These are phyloP conservation scores for Xylaria multiplex DNA, from an alignment of 2,329 filamentous ascomycete genomes.

Conservation along the genomic window DNA sequence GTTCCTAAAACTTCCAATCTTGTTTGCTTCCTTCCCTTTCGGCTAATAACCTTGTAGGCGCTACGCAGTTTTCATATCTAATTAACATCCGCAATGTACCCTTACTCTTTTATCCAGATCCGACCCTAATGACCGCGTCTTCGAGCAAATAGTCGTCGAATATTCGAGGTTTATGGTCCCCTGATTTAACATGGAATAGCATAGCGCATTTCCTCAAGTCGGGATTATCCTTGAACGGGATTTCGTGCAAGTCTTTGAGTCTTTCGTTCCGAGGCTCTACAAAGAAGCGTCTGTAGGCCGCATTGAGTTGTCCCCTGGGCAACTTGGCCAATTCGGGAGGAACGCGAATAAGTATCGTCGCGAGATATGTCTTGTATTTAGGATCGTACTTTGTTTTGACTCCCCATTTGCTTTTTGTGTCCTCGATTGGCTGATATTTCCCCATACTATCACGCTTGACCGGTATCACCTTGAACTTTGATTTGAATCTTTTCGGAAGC, in stretches of 20 bases:
- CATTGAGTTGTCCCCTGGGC: neutral
- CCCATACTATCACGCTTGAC: neutral
- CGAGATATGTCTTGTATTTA: conserved; percentile 7
- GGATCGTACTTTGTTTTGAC: conserved; percentile 20
- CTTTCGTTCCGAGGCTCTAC: neutral
- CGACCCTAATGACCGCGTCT: conserved; percentile 6
- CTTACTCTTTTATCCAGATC: neutral
- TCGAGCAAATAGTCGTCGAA: conserved; percentile 20
- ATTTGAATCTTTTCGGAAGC: conserved; percentile 1
- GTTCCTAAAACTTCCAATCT: too few species aligned
- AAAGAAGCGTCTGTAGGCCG: conserved; percentile 11
- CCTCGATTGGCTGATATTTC: neutral
- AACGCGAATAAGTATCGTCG: conserved; percentile 11
- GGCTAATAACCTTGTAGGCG: too few species aligned
- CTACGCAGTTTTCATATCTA: too few species aligned
- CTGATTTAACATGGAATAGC: conserved; percentile 15
- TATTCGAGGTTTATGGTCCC: neutral
- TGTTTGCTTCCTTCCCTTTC: too few species aligned
- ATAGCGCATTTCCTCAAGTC: conserved; percentile 6
- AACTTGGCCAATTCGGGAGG: neutral
- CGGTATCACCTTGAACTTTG: conserved; percentile 3
- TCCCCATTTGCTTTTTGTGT: conserved; percentile 1
- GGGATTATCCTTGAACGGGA: conserved; percentile 15
- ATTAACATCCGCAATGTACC: neutral
- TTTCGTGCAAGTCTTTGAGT: neutral